Base-by-base conservation (phyloP, 2,329 filamentous ascomycete species). In the Talaromyces amestolkiae region DNA sequence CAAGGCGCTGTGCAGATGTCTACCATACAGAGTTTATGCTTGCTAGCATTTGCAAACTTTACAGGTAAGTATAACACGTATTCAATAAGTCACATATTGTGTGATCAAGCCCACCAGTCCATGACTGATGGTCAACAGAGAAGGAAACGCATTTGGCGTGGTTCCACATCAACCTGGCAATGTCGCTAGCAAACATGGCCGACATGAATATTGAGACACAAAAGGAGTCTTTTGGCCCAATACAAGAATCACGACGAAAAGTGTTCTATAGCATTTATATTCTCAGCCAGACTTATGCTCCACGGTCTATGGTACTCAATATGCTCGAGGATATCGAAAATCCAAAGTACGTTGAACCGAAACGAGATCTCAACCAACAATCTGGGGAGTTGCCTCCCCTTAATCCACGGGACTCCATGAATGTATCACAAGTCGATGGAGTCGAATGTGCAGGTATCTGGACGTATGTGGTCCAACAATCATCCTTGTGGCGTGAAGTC, bases 1-100 rank as follows among this genome's bases (percentile, higher is more conserved):
- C 56, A 69, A 53, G 69, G 69, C 6, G 63, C 59, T 22, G 70
- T 70, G 35, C 41, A 65, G 13, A 62, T 71, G 17, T 65, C 70
- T 9, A 71, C 70, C 0, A 69, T 72, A 39, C 70, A 71, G 41
- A 69, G 70, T 22, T 58, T 72, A n/a, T 72, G 70, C 43, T 65
- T 72, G 63, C 61, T 72, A 10, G 68, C 70, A 27, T 63, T 70
- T 45, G 65, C 66, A 5, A 67, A 70, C 41, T 71, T 70, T 54
- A 64, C 67, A 62, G 68, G 70, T 66, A 53, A 43, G 63, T 22
- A 24, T 17, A 33, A 22, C 24, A 15, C n/a, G 15, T 15, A 19
- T 27, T 24, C 17, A 1, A 27, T 15, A 19, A n/a, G 7, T 15
- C 11, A 15, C 22, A 31, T 19, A 22, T n/a, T 39, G 7, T 41